Evolutionary conservation across 768 basidiomycete species (phyloP), one percentile per base, ranked within the genome.

Genomic region (Russula foetens): DNA sequence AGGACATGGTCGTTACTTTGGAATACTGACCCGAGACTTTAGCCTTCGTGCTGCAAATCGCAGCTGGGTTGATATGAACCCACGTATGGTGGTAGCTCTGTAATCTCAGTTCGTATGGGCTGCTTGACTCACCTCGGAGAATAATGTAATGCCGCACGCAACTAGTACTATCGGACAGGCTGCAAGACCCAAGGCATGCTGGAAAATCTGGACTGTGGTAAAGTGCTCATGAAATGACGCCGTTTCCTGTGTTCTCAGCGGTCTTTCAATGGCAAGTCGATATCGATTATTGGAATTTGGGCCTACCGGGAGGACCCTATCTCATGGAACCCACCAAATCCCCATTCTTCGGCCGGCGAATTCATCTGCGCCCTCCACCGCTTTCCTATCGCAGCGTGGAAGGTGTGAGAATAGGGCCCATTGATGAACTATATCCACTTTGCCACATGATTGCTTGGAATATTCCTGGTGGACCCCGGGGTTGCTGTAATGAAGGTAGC

Each of bases 391-490:
- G 43, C 39, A 49, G 53, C 39, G 17, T 49, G 23, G 23, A 44
- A 19, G 24, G 21, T 28, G 53, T 56, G 59, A 44, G 41, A 49
- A 49, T 14, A 55, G 33, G n/a, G 31, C 33, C 28, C 29, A 21
- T 28, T 19, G 15, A 33, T 24, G 28, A 8, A 28, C 21, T 15
- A 4, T 35, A 38, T 26, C 29, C 11, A 23, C 23, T 14, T 26
- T 54, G 21, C 44, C 49, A 56, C 60, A 56, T 61, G 49, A 39
- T 61, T 61, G 45, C 44, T 52, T 56, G 54, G 53, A 56, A 61
- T 17, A 14, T 56, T 61, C 54, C 44, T 14, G 43, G 23, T 12
- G 46, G 55, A 39, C 47, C 21, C 26, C 43, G 43, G 0, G 35
- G 35, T 12, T 46, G 48, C 23, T 45, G 26, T 51, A 38, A 51